Evolutionary conservation across 495 filamentous ascomycete genomes (phyloP).

Genomic region (Stereocaulon alpinum): DNA sequence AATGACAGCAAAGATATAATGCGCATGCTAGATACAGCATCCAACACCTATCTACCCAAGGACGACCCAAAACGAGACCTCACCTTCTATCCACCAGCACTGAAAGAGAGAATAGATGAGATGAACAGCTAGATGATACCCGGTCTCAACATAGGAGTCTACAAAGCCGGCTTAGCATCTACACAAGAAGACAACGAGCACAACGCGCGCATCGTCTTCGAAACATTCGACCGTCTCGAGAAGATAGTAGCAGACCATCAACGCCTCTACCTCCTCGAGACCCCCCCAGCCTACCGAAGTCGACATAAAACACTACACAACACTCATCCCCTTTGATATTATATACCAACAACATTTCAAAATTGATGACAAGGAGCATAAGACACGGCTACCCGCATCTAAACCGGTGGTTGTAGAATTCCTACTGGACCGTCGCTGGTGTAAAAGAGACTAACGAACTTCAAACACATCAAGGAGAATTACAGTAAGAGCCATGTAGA

Average conservation of each 20-base stretch:
- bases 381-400: slow-evolving; percentile 43
- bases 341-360: slow-evolving; percentile 51
- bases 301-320: slow-evolving; percentile 41
- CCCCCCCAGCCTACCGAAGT: slow-evolving; percentile 36
- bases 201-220: slow-evolving; percentile 37
- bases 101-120: slow-evolving; percentile 34
- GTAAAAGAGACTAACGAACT: slow-evolving; percentile 46
- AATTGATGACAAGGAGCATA: slow-evolving; percentile 44
- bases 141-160: slow-evolving; percentile 42
- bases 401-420: slow-evolving; percentile 40
- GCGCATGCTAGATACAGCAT: slow-evolving; percentile 40
- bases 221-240: slow-evolving; percentile 43
- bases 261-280: slow-evolving; percentile 40
- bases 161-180: slow-evolving; percentile 44
- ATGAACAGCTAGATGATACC: slow-evolving; percentile 37
- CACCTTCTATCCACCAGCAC: slow-evolving; percentile 37
- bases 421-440: slow-evolving; percentile 41
- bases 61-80: slow-evolving; percentile 23
- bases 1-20: slow-evolving; percentile 46
- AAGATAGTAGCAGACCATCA: slow-evolving; percentile 31
- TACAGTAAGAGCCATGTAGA: slow-evolving; percentile 46
- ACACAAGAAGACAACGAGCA: slow-evolving; percentile 39
- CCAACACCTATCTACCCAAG: slow-evolving; percentile 32
- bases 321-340: slow-evolving; percentile 39
- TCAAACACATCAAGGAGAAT: slow-evolving; percentile 51